phyloP scores from a whole-genome alignment of 2,329 filamentous ascomycete genomes.

The Leptographium wingfieldii region DNA sequence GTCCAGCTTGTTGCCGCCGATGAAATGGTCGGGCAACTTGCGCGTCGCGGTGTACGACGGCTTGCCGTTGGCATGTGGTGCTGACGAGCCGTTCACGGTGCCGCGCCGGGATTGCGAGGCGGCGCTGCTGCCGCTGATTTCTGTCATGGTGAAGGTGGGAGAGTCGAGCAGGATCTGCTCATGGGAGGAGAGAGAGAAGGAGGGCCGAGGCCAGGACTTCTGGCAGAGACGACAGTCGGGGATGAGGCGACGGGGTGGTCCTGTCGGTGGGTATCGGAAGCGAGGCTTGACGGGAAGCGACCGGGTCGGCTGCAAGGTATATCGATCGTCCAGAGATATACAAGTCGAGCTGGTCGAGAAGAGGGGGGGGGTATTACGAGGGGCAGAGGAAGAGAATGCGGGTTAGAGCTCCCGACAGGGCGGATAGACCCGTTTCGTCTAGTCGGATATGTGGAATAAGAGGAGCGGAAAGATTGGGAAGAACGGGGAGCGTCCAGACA shows the following conservation, averaged over 20 bases:
- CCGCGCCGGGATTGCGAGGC: constrained; percentile 13
- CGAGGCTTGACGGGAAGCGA: neutral
- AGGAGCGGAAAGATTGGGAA: neutral
- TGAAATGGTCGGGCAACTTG: constrained; percentile 83
- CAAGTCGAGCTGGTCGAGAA: neutral
- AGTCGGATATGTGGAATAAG: neutral
- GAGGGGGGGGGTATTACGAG: neutral
- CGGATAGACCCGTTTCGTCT: neutral
- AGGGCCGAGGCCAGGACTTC: neutral
- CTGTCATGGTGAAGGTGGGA: constrained; percentile 29
- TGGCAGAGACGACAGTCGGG: too few relatives aligned
- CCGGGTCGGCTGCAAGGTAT: neutral
- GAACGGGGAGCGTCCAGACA: neutral
- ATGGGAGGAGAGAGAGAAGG: neutral
- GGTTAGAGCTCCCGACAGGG: neutral
- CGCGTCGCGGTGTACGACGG: constrained; percentile 67
- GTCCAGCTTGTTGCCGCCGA: constrained; percentile 80
- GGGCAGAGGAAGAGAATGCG: neutral
- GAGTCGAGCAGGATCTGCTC: neutral
- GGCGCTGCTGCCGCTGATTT: constrained; percentile 27
- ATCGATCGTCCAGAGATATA: neutral
- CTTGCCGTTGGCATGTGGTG: constrained; percentile 43
- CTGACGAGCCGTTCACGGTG: constrained; percentile 29
- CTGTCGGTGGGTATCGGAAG: neutral
- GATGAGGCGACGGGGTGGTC: neutral